Conservation (phyloP, 2,329 filamentous ascomycete genomes). For the Trichoderma sp. region DNA sequence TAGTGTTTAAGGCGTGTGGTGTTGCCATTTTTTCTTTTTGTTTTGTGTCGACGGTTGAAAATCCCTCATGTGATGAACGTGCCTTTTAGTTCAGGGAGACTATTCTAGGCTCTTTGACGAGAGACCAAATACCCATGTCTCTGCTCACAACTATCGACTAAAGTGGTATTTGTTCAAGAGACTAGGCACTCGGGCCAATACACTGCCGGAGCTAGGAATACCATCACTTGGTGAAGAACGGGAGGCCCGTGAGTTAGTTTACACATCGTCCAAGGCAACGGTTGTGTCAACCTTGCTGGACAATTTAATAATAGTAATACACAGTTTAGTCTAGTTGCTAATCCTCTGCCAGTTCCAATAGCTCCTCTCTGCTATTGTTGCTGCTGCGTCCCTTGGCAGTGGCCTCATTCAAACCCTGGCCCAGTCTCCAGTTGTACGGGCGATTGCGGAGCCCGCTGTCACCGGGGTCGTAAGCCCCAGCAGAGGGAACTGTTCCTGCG, state of each 20-base stretch:
- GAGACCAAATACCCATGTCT: neutral
- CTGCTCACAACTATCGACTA: neutral
- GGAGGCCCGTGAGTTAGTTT: neutral
- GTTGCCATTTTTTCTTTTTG: neutral
- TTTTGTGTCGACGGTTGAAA: neutral
- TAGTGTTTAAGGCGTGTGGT: neutral
- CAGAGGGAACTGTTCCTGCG: neutral
- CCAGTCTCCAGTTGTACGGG: constrained; percentile 4
- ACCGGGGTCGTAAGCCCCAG: neutral
- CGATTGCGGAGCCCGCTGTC: neutral
- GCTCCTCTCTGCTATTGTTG: neutral
- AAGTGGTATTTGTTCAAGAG: neutral
- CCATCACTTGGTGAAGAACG: neutral
- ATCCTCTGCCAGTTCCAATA: neutral
- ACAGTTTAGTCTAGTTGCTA: neutral
- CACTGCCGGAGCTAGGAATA: neutral
- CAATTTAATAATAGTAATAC: neutral
- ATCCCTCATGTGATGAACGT: neutral
- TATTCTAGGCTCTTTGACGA: neutral
- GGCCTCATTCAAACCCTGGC: neutral
- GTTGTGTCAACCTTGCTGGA: neutral
- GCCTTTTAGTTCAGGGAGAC: neutral
- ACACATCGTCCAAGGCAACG: neutral
- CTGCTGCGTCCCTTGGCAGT: neutral
- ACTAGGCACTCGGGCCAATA: neutral